Base-by-base conservation (phyloP, 306 rosid genomes). In the Quercus bicolor region DNA sequence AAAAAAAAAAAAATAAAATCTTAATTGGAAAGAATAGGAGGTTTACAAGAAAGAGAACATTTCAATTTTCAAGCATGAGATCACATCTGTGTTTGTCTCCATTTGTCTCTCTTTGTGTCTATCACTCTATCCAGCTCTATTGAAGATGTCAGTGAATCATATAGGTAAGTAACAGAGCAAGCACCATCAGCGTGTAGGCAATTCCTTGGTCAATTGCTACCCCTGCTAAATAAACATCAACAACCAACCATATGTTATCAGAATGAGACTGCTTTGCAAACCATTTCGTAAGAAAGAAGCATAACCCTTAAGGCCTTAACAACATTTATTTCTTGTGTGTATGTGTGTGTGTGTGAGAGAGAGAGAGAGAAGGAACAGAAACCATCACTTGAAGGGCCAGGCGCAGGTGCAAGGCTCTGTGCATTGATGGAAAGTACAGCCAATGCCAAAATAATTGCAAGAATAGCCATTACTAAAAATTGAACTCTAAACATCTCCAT, bases 341-440 rank as follows among this genome's bases (percentile, higher is more conserved):
- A 1, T 21, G 29, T 29, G 68, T 24, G 43, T 64, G 4, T 16
- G 18, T 15, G 69, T 4, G 65, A 69, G 59, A 56, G 16, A 54
- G 48, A 73, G 57, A 13, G 70, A 45, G 53, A 65, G 62, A 20
- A n/a, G 61, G 24, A 55, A 5, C 76, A 34, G 80, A 40, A 40
- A 91, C 97, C 94, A 77, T 89, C 94, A 76, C 91, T 89, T 1
- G 94, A 62, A 24, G 92, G 97, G 56, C 91, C 78, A 73, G 90
- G 92, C n/a, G 94, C 88, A 29, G 97, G 93, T 37, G 89, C 86
- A 79, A 80, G 81, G 65, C 75, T 62, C 70, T 91, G 82, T 79
- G 90, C 92, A 85, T 82, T 81, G 73, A 84, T 75, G 77, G 92
- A 82, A 68, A 92, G 89, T 1, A 77, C 68, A 10, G 77, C 70